Evolutionary conservation across 225 moss, liverwort and hornwort genomes (phyloP), one percentile per base, ranked within the genome.

Genomic region (Climacium dendroides): DNA sequence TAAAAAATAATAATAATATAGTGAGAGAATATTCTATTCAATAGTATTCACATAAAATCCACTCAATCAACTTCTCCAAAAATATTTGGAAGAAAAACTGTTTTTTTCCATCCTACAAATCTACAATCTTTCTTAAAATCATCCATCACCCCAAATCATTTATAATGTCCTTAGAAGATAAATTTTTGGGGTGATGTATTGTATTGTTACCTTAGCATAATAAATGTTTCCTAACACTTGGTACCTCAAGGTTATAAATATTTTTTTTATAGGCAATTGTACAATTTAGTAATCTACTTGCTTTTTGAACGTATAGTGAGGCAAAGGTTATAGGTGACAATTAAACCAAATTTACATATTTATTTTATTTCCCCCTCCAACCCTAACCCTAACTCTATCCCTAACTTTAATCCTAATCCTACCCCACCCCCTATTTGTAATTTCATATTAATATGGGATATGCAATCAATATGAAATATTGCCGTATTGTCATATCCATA

Each of bases 101-200:
- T 5, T 26, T 19, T 25, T 70, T 0, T 4, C 13, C 13, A 71
- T 71, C 43, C 3, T 43, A 43, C 2, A 71, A 0, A 0, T 3
- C 25, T n/a, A n/a, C n/a, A n/a, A n/a, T n/a, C n/a, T n/a, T 0
- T 25, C 1, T 1, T 26, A 0, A 43, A 9, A 71, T 43, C 43
- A 28, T 43, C 16, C 9, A 71, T 15, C 0, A 0, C 26, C 0
- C 15, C 15, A 26, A 15, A 43, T 43, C 0, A 1, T 43, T 15
- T 0, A 26, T 9, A 41, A 41, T 1, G 2, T 15, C 5, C 3
- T n/a, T 8, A 41, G 1, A 71, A 0, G 5, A 41, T 9, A 9
- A 43, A 70, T 15, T 15, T 4, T 1, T n/a, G n/a, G 2, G 24
- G 5, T 25, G 8, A 5, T 25, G 1, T 14, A 25, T 24, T 37